Base-by-base conservation (phyloP, 306 rosid genomes). In the Lagenaria siceraria region DNA sequence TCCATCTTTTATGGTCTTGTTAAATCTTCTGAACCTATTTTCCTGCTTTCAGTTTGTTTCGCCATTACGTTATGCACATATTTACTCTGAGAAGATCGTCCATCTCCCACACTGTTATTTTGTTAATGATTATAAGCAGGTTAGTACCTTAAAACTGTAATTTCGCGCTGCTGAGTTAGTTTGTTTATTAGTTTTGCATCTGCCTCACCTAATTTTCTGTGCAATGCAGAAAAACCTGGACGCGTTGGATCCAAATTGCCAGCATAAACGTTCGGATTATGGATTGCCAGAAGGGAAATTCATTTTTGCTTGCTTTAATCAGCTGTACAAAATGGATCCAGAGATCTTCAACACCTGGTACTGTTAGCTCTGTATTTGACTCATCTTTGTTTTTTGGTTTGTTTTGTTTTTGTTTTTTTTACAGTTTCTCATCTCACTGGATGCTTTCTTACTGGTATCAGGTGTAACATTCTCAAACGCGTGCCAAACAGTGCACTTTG, bases 311-410 rank as follows among this genome's bases (percentile, higher is more conserved):
- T 89, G 98, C 88, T 96, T 96, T 87, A 96, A 92, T 81, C 99
- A 96, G 83, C 84, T 96, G 58, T 96, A 96, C 90, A 96, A 96
- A 85, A 96, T 96, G 99, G 99, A 96, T 87, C 99, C 99, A 54
- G 99, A 96, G 79, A 92, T 96, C 78, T 89, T 92, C 64, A 85
- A 83, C 80, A 80, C 97, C 74, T 96, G 99, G 99, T 96, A 96
- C 86, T 36, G n/a, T 5, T 22, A 31, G 73, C 18, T 53, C 55
- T 31, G 43, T 36, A 64, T 63, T 60, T 6, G 68, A 10, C 63
- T 76, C 19, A 24, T 49, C n/a, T 61, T 76, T 51, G 12, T 48
- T 48, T 13, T 40, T n/a, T n/a, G n/a, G n/a, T n/a, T n/a, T n/a
- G n/a, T 40, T 8, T 42, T 42, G 7, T 10, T 43, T 1, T 43